Base-by-base conservation (phyloP, 352 stramenopile genomes). In the Blastocystis sp. region DNA sequence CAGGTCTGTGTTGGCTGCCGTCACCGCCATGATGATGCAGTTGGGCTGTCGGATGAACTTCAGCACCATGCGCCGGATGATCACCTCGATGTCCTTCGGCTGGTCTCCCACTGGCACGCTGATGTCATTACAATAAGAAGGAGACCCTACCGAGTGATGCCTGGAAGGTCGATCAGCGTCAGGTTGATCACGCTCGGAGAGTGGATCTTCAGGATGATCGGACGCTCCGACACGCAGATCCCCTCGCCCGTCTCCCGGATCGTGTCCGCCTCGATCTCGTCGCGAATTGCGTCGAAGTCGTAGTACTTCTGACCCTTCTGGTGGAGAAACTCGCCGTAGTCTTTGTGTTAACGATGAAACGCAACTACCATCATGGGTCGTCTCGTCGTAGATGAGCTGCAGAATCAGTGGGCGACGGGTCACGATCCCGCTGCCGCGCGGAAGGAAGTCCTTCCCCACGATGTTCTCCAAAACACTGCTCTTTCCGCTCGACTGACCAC, bases 291-390 rank as follows among this genome's bases (percentile, higher is more conserved):
- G 44, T 91, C 87, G 88, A 99, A 99, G 89, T 98, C 94, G 38
- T 92, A 92, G 89, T 98, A 98, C 54, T 89, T 88, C 86, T 96
- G 93, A 72, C 92, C 93, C 0, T 95, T 94, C 36, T 96, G 49
- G 88, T 99, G 96, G 49, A 98, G 89, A 87, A 99, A 99, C 89
- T 99, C 96, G 79, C 94, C 95, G 93, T 94, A 99, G 87, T 98
- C 95, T 24, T 94, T 89, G 11, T 81, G 88, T 84, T 0, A 63
- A 3, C 88, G 61, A 67, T 97, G 97, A 11, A 16, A 8, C 4
- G 9, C 8, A 40, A 18, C 18, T 34, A 69, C 57, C 57, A 34
- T 69, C 36, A 24, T 24, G 4, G 14, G 34, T 24, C 6, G 6
- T 69, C 4, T 69, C 57, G 36, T 69, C 57, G 36, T 69, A 69